Base-by-base conservation (phyloP, 2,329 filamentous ascomycete genomes). In the Xylariaceae sp. region DNA sequence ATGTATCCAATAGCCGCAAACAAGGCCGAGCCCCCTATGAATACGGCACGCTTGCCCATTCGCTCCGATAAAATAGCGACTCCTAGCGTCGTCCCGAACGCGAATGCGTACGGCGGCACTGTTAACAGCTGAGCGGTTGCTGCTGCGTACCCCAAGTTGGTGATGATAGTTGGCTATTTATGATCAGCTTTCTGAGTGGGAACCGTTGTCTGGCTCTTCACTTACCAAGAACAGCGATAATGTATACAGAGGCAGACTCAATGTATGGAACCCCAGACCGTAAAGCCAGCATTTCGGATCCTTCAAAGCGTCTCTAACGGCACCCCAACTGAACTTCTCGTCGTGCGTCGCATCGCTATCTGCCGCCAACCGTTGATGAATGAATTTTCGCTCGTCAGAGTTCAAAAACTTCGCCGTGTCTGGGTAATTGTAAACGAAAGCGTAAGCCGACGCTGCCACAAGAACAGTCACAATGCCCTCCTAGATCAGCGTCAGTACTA, bases 251-350 rank as follows among this genome's bases (percentile, higher is more conserved):
- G 78, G 78, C 11, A 90, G 66, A 49, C 81, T 86, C 74, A 89
- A 82, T 5, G 85, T 88, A 62, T 90, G 86, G 58, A 88, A 89
- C 0, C 77, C 80, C 0, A 88, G 64, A 0, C 85, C 83, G 56
- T 90, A 90, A 0, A 90, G 73, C 83, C 82, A 89, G 60, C 83
- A 83, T 61, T 85, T 89, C 1, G 80, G 78, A 58, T 91, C 85
- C 12, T 74, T 79, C 38, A 89, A 65, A 0, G 87, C 86, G 15
- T 79, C 72, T 19, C 66, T 49, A 0, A 90, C 87, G 17, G 83
- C 82, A 0, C 57, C 65, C 88, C 87, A 91, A 3, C 70, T 78
- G 60, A 91, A 90, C 0, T 70, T 62, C 56, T 92, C 87, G 42
- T 84, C 71, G 5, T 83, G 78, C 0, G 82, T 88, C 0, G 85